phyloP scores from a whole-genome alignment of 805 yeast species.

The Groenewaldozyma tartarivorans region DNA sequence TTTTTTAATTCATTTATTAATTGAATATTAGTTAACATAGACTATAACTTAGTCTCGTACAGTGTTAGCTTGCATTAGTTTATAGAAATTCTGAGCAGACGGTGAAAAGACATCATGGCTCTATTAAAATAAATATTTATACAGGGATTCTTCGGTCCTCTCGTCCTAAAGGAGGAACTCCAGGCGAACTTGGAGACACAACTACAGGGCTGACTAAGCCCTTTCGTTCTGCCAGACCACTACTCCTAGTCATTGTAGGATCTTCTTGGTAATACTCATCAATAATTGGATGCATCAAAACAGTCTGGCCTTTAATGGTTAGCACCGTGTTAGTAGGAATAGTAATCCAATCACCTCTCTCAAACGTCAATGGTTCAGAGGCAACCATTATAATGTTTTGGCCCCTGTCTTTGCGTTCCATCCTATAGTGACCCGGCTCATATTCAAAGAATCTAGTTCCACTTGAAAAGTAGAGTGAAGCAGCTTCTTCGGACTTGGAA shows the following conservation, averaged over 20 bases:
- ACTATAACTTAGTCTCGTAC: no score
- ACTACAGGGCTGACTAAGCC: slow-evolving; percentile 91
- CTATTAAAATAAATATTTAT: not conserved
- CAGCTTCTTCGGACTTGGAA: slow-evolving; percentile 88
- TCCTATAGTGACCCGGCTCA: slow-evolving; percentile 82
- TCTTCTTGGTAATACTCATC: slow-evolving; percentile 82
- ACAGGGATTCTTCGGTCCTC: slow-evolving; percentile 43
- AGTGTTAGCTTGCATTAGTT: no score
- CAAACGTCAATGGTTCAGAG: slow-evolving; percentile 92
- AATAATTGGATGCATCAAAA: slow-evolving; percentile 76
- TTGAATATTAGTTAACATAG: no score
- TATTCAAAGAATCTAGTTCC: slow-evolving; percentile 88
- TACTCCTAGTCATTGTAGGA: slow-evolving; percentile 58
- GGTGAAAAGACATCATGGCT: no score
- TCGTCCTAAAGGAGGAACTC: slow-evolving; percentile 70
- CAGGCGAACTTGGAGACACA: slow-evolving; percentile 31
- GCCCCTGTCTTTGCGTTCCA: slow-evolving; percentile 88
- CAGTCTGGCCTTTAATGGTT: slow-evolving; percentile 77
- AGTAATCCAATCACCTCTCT: slow-evolving; percentile 94
- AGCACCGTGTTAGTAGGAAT: slow-evolving; percentile 87
- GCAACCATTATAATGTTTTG: slow-evolving; percentile 97
- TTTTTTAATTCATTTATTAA: no score
- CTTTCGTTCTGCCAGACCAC: slow-evolving; percentile 76
- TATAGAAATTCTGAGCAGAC: no score
- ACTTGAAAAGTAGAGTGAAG: slow-evolving; percentile 87